Conservation (phyloP, 352 stramenopile species). For the Phytophthora capsici region DNA sequence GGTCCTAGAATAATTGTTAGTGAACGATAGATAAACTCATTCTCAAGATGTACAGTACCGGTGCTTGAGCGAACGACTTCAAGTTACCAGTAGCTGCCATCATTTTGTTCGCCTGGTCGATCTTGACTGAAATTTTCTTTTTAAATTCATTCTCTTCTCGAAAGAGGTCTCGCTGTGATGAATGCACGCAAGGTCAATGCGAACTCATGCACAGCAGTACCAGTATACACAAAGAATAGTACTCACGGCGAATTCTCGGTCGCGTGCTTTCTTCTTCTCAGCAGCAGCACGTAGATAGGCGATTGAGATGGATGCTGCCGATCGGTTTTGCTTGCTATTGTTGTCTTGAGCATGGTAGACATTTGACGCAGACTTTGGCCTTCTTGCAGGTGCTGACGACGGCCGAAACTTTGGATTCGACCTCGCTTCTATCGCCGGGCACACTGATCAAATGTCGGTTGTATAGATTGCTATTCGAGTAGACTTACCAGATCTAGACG, state of each 20-base stretch:
- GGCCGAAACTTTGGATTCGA: slow-evolving; percentile 47
- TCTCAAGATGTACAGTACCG: slow-evolving; percentile 31
- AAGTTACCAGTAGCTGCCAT: slow-evolving; percentile 46
- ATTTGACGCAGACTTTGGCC: slow-evolving; percentile 31
- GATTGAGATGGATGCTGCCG: slow-evolving; percentile 56
- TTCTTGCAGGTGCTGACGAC: slow-evolving; percentile 59
- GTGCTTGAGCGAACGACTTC: slow-evolving; percentile 53
- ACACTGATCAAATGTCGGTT: neutral
- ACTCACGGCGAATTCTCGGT: slow-evolving; percentile 72
- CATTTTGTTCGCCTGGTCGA: slow-evolving; percentile 86
- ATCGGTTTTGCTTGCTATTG: slow-evolving; percentile 15
- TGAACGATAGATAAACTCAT: no score
- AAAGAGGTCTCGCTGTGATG: slow-evolving; percentile 52
- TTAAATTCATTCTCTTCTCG: slow-evolving; percentile 72
- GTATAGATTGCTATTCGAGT: neutral
- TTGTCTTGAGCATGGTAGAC: slow-evolving; percentile 8
- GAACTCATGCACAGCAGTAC: neutral
- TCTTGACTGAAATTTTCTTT: slow-evolving; percentile 80
- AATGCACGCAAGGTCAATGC: neutral
- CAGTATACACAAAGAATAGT: neutral
- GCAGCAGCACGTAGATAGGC: slow-evolving; percentile 59
- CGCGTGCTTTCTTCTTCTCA: slow-evolving; percentile 73
- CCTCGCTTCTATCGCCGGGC: slow-evolving; percentile 11
- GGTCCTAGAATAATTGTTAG: slow-evolving; percentile 58
- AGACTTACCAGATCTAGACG: slow-evolving; percentile 10